phyloP scores from a whole-genome alignment of 2,329 filamentous ascomycete species.

The Exophiala dermatitidis region DNA sequence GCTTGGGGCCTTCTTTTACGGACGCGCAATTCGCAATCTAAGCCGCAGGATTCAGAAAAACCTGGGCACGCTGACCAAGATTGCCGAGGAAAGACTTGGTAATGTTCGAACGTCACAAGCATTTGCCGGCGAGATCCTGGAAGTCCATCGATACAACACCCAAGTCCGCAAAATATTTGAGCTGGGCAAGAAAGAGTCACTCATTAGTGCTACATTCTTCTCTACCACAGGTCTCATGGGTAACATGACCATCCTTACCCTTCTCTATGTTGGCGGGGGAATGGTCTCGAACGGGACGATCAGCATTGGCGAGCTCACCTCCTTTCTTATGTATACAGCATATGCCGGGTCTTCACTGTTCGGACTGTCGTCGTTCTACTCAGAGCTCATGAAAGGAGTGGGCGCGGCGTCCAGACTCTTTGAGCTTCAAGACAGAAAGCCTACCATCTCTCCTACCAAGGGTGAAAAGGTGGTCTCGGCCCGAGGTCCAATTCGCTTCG shows the following conservation, averaged over 20 bases:
- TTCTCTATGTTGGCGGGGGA: constrained; percentile 82
- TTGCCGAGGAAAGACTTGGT: constrained; percentile 93
- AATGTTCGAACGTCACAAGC: constrained; percentile 96
- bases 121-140: constrained; percentile 86
- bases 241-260: constrained; percentile 88
- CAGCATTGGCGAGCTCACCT: constrained; percentile 84
- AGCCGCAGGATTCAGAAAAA: constrained; percentile 92
- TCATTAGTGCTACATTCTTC: constrained; percentile 89
- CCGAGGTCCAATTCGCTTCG: constrained; percentile 80
- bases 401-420: constrained; percentile 94
- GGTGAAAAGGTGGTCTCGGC: constrained; percentile 74
- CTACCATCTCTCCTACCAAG: constrained; percentile 78
- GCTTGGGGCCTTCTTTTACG: constrained; percentile 84
- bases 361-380: constrained; percentile 91
- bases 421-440: constrained; percentile 84
- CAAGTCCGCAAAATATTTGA: constrained; percentile 89
- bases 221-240: constrained; percentile 79
- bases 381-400: constrained; percentile 97
- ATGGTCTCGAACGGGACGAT: constrained; percentile 83
- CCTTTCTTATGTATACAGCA: constrained; percentile 97
- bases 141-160: constrained; percentile 82
- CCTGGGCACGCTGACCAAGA: constrained; percentile 85
- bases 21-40: constrained; percentile 77
- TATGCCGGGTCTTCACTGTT: constrained; percentile 82
- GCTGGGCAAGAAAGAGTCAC: constrained; percentile 76